phyloP scores from a whole-genome alignment of 768 basidiomycete genomes.

The Boletus subcaerulescens region DNA sequence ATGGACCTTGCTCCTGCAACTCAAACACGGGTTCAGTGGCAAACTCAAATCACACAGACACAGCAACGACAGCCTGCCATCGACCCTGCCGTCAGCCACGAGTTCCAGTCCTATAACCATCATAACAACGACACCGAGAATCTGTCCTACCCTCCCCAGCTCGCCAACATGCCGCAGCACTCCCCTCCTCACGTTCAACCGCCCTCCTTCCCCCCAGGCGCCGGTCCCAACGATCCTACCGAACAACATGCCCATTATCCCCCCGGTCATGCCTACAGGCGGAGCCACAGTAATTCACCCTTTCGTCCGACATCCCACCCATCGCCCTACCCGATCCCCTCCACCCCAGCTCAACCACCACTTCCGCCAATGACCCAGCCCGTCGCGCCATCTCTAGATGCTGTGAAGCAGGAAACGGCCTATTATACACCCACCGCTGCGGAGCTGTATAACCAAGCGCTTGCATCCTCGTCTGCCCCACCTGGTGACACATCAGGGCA shows the following conservation, averaged over 20 bases:
- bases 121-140: slow-evolving; percentile 21
- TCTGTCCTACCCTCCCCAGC: slow-evolving; percentile 26
- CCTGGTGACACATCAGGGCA: slow-evolving; percentile 24
- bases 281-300: slow-evolving; percentile 32
- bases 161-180: slow-evolving; percentile 32
- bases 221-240: slow-evolving; percentile 33
- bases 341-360: slow-evolving; percentile 28
- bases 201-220: slow-evolving; percentile 35
- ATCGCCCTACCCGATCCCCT: slow-evolving; percentile 38
- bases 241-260: slow-evolving; percentile 36
- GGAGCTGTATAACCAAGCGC: slow-evolving; percentile 51
- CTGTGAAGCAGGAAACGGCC: slow-evolving; percentile 40
- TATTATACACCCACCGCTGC: slow-evolving; percentile 53
- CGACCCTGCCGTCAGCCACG: slow-evolving; percentile 34
- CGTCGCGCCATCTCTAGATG: slow-evolving; percentile 19
- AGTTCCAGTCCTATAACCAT: slow-evolving; percentile 33
- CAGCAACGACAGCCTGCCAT: slow-evolving; percentile 33
- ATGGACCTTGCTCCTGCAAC: slow-evolving; percentile 35
- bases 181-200: slow-evolving; percentile 34
- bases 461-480: slow-evolving; percentile 30
- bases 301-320: slow-evolving; percentile 39
- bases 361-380: slow-evolving; percentile 27
- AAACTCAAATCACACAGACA: slow-evolving; percentile 32
- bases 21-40: slow-evolving; percentile 35
- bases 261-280: slow-evolving; percentile 32